Percentiles rank a stretch among this genome's conserved stretches.
These are phyloP conservation scores for Phialocephala sp. DNA, from an alignment of 2,329 filamentous ascomycete species.

Conservation along the genomic window DNA sequence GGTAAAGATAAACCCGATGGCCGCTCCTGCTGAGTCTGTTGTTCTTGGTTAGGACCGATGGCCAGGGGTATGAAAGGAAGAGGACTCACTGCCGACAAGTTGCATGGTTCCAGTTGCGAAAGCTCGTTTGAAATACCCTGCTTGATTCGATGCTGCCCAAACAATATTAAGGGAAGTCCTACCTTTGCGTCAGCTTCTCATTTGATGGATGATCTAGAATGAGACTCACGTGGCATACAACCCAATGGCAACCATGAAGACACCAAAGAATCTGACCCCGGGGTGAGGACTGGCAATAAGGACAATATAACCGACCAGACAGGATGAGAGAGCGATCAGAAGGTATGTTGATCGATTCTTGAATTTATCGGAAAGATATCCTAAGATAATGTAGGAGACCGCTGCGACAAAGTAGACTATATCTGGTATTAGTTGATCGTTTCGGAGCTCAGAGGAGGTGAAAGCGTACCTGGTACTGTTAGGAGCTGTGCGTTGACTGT, in stretches of 20 bases:
- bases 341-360: slow-evolving; percentile 6
- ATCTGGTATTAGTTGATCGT: too few species aligned
- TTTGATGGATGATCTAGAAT: not conserved
- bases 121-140: slow-evolving; percentile 17
- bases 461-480: slow-evolving; percentile 6
- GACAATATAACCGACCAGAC: slow-evolving; percentile 14
- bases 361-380: slow-evolving; percentile 14
- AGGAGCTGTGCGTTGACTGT: slow-evolving; percentile 15
- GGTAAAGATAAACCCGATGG: slow-evolving; percentile 13
- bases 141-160: slow-evolving; percentile 13
- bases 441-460: too few species aligned
- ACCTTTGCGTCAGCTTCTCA: not conserved
- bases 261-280: slow-evolving; percentile 12
- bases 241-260: slow-evolving; percentile 14
- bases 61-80: not conserved
- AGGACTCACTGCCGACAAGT: slow-evolving; percentile 13
- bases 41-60: not conserved
- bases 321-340: slow-evolving; percentile 8
- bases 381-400: slow-evolving; percentile 15
- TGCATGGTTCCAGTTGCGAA: slow-evolving; percentile 12
- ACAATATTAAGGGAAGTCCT: slow-evolving; percentile 13
- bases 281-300: slow-evolving; percentile 3
- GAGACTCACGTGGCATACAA: slow-evolving; percentile 12
- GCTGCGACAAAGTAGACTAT: slow-evolving; percentile 17
- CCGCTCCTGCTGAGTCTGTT: slow-evolving; percentile 14